These are phyloP conservation scores for Trametes gibbosa DNA, from an alignment of 768 basidiomycete species.

Conservation along the genomic window DNA sequence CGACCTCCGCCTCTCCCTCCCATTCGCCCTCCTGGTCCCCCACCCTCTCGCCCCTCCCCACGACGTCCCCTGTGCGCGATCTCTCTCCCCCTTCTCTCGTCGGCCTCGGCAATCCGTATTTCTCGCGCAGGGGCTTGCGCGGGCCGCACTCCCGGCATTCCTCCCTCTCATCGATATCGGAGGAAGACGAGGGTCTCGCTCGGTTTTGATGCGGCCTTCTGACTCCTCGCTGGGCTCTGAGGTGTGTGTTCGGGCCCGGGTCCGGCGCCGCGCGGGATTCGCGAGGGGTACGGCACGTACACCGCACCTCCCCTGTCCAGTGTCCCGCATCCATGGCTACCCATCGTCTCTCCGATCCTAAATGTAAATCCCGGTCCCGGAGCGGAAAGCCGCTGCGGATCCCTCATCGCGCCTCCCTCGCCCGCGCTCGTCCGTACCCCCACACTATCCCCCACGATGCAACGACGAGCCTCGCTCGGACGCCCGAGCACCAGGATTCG, in stretches of 20 bases:
- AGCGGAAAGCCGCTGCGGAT: background rate
- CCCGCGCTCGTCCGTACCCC: background rate
- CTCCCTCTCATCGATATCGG: slow-evolving; percentile 25
- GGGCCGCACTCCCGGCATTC: slow-evolving; percentile 24
- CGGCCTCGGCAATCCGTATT: background rate
- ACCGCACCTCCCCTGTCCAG: no score
- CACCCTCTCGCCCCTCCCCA: slow-evolving; percentile 4
- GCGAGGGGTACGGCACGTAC: no score
- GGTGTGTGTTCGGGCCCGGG: background rate
- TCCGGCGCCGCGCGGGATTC: background rate
- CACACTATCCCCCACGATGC: background rate
- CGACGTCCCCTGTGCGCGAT: slow-evolving; percentile 8
- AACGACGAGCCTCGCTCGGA: background rate
- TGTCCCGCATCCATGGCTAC: no score
- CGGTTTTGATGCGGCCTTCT: slow-evolving; percentile 3
- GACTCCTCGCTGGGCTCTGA: background rate
- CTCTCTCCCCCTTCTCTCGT: background rate
- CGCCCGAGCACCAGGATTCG: background rate
- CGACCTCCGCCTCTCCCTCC: slow-evolving; percentile 8
- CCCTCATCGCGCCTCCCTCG: background rate
- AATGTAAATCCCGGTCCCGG: background rate
- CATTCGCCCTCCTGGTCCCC: slow-evolving; percentile 1
- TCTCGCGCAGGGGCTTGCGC: slow-evolving; percentile 2
- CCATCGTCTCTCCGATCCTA: background rate
- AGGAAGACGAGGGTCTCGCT: slow-evolving; percentile 23